Evolutionary conservation across 768 basidiomycete species (phyloP), one percentile per base, ranked within the genome.

Genomic region (Pholiota conissans): DNA sequence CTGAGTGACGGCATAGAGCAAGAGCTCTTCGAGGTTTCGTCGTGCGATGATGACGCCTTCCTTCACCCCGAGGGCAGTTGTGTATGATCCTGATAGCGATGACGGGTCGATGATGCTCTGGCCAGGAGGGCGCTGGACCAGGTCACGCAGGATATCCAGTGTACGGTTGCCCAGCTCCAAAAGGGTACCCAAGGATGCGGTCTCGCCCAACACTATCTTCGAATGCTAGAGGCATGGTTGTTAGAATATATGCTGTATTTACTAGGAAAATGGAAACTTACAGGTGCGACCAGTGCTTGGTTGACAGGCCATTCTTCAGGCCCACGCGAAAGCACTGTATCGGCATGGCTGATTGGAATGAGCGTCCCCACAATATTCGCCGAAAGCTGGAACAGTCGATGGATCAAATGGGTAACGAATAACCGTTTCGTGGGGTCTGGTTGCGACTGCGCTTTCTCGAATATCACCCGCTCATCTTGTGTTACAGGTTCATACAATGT

Each of bases 81-180:
- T 63, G 40, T 69, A 67, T 18, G 70, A 65, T 24, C 65, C 63
- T 1, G 71, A 60, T 13, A 73, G 62, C 9, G 69, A 60, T 0
- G 65, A 56, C 11, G 66, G 60, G n/a, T 70, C 65, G 1, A 79
- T 75, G 22, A 86, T 72, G 27, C 78, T 77, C 65, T 89, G 84
- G 8, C 81, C 79, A 0, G 83, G 75, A 1, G 88, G 87, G 22
- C 82, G 79, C 56, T 81, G 80, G 37, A 84, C 80, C 29, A 93
- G 83, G 54, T 85, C 81, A 7, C 84, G 80, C 37, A 94, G 76
- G 16, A 90, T 78, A 61, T 94, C 93, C 32, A 91, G 75, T 0
- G 88, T 85, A 58, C 84, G 85, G 55, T 89, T 91, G 1, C 85
- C 90, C 3, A 95, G 74, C 72, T 95, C 93, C n/a, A 94, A 79